Percentiles rank a stretch among this genome's conserved stretches.
Evolutionary conservation across 2,329 filamentous ascomycete genomes (phyloP).

Genomic region (Trichoderma oligosporum): DNA sequence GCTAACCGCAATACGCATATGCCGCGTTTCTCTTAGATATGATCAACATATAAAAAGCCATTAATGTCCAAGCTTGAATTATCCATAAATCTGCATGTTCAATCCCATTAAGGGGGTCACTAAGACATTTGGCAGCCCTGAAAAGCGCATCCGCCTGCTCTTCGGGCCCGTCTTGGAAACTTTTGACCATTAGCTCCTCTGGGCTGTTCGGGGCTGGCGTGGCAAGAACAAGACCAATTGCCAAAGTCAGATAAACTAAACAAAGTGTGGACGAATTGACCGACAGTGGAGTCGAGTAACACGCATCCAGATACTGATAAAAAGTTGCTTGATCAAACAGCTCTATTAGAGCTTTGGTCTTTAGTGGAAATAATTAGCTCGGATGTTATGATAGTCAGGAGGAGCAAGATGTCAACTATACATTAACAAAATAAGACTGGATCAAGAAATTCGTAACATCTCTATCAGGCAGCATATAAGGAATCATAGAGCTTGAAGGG

Average conservation of each 20-base stretch:
- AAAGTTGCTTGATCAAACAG: conserved; percentile 54
- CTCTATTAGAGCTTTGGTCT: conserved; percentile 60
- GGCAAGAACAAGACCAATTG: conserved; percentile 59
- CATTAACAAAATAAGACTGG: conserved; percentile 57
- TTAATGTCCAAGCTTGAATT: conserved; percentile 59
- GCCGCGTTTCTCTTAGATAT: conserved; percentile 61
- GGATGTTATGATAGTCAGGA: background rate
- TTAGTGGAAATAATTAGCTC: background rate
- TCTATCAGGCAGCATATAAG: conserved; percentile 46
- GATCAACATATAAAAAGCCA: conserved; percentile 61
- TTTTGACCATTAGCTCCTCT: conserved; percentile 50
- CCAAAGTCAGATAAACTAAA: conserved; percentile 58
- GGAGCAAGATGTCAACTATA: conserved; percentile 30
- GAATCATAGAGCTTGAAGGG: conserved; percentile 25
- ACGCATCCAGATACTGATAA: conserved; percentile 46
- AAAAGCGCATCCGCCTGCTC: conserved; percentile 62
- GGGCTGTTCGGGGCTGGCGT: conserved; percentile 46
- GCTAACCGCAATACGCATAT: conserved; percentile 57
- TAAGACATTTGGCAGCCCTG: conserved; percentile 52
- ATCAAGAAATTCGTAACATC: conserved; percentile 46
- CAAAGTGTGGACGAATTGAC: conserved; percentile 53
- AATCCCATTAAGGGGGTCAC: conserved; percentile 45
- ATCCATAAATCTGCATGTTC: conserved; percentile 64
- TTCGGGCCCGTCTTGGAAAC: conserved; percentile 44
- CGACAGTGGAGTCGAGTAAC: conserved; percentile 51